Evolutionary conservation across 192 early-diverging fungal species (phyloP).

Genomic region (Dispira simplex): DNA sequence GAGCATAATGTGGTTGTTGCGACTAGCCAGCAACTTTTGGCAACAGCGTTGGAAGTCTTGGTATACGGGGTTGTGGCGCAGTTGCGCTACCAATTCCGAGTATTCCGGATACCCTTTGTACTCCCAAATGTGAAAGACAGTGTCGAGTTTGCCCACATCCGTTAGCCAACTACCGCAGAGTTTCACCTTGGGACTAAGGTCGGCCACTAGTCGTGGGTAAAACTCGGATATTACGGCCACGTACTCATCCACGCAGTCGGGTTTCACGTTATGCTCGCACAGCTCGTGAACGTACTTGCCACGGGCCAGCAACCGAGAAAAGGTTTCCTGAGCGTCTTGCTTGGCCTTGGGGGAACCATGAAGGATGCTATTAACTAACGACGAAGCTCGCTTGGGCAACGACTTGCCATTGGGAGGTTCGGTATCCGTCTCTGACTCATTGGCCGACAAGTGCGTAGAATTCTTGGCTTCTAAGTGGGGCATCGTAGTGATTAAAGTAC

Average conservation of each 20-base stretch:
- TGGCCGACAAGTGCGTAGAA: too few relatives aligned
- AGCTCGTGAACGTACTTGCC: constrained; percentile 89
- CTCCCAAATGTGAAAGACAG: constrained; percentile 82
- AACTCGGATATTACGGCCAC: constrained; percentile 54
- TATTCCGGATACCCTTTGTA: constrained; percentile 81
- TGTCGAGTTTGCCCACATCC: constrained; percentile 77
- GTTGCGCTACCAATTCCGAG: constrained; percentile 38
- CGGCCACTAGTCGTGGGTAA: constrained; percentile 60
- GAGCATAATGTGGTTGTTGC: constrained; percentile 73
- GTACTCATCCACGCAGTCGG: constrained; percentile 78
- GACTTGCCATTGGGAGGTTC: not conserved
- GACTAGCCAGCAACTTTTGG: constrained; percentile 47
- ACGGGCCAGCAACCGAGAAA: constrained; percentile 62
- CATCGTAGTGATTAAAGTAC: too few relatives aligned
- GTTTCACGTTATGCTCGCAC: constrained; percentile 67
- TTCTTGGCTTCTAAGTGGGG: too few relatives aligned
- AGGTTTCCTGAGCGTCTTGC: constrained; percentile 41
- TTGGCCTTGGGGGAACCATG: constrained; percentile 48
- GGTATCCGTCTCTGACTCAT: too few relatives aligned
- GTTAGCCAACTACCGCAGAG: constrained; percentile 82
- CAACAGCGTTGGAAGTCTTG: constrained; percentile 47
- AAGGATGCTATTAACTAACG: constrained; percentile 51
- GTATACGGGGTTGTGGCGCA: constrained; percentile 48
- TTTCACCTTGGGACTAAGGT: constrained; percentile 57
- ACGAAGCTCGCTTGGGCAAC: constrained; percentile 13